A percentile compares a stretch with the other conserved stretches of the same genome.
Conservation (phyloP, 805 yeast species). For the Kluyveromyces siamensis region DNA sequence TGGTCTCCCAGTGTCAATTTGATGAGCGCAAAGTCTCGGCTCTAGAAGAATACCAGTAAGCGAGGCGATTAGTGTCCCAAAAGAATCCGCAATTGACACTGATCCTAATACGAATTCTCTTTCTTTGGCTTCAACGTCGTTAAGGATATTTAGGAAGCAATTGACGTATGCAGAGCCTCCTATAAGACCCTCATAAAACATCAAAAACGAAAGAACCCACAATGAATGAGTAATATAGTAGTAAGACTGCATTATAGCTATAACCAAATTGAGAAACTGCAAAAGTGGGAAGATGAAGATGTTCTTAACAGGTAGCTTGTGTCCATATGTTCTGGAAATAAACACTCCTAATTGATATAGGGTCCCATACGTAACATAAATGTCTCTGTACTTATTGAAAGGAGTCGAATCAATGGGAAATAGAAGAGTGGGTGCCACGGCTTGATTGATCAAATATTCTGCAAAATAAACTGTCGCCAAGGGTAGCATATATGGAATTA, state of each 20-base stretch:
- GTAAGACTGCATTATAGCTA: constrained; percentile 58
- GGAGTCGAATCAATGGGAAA: constrained; percentile 48
- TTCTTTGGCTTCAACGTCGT: constrained; percentile 39
- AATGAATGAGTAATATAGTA: constrained; percentile 48
- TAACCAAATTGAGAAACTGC: constrained; percentile 53
- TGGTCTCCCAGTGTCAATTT: constrained; percentile 61
- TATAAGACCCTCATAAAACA: constrained; percentile 80
- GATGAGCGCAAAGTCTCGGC: constrained; percentile 60
- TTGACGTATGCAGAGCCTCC: constrained; percentile 91
- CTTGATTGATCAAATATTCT: constrained; percentile 87
- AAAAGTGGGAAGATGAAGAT: constrained; percentile 56
- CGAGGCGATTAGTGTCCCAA: constrained; percentile 81
- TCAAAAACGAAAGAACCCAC: constrained; percentile 50
- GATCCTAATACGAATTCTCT: constrained; percentile 78
- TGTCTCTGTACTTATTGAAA: constrained; percentile 72
- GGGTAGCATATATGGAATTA: constrained; percentile 74
- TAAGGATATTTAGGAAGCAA: constrained; percentile 72
- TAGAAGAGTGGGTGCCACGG: constrained; percentile 78
- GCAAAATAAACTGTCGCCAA: constrained; percentile 72
- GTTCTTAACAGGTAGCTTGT: constrained; percentile 47
- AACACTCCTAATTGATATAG: constrained; percentile 90
- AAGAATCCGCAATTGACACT: constrained; percentile 74
- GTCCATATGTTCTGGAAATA: constrained; percentile 77
- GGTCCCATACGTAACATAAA: constrained; percentile 85
- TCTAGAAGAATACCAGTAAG: constrained; percentile 67